Conservation (phyloP, 2,329 filamentous ascomycete species). For the Talaromyces sp. region DNA sequence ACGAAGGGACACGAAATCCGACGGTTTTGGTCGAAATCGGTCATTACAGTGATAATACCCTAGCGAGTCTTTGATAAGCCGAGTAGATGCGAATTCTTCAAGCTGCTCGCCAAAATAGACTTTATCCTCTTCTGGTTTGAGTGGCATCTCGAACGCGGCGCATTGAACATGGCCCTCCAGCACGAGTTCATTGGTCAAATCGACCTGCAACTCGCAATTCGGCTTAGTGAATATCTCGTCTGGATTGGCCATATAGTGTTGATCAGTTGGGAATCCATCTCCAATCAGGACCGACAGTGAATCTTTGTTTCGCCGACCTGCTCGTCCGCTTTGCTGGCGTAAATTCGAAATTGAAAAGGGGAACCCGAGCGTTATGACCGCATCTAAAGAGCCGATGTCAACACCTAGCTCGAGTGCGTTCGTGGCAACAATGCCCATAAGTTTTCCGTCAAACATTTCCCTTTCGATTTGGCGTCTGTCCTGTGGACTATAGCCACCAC, state of each 20-base stretch:
- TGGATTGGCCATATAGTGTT: constrained; percentile 96
- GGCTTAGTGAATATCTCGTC: constrained; percentile 87
- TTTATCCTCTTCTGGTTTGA: constrained; percentile 70
- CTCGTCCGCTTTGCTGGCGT: constrained; percentile 89
- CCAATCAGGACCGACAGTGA: constrained; percentile 86
- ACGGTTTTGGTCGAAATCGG: constrained; percentile 80
- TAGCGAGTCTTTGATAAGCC: constrained; percentile 68
- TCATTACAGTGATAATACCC: constrained; percentile 90
- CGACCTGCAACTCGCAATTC: constrained; percentile 83
- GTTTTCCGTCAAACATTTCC: constrained; percentile 95
- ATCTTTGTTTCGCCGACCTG: constrained; percentile 87
- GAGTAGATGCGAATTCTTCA: constrained; percentile 65
- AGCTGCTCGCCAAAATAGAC: constrained; percentile 77
- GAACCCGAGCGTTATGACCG: constrained; percentile 89
- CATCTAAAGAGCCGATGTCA: constrained; percentile 91
- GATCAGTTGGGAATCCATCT: constrained; percentile 84
- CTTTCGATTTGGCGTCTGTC: constrained; percentile 84
- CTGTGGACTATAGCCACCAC: constrained; percentile 89
- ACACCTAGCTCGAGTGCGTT: constrained; percentile 90
- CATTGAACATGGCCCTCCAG: constrained; percentile 94
- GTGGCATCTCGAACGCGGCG: constrained; percentile 91
- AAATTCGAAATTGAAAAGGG: constrained; percentile 94
- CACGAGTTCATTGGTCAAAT: constrained; percentile 86
- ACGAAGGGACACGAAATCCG: constrained; percentile 78
- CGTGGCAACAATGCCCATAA: constrained; percentile 90